Conservation (phyloP, 768 basidiomycete species). For the Coprinellus aureogranulatus region DNA sequence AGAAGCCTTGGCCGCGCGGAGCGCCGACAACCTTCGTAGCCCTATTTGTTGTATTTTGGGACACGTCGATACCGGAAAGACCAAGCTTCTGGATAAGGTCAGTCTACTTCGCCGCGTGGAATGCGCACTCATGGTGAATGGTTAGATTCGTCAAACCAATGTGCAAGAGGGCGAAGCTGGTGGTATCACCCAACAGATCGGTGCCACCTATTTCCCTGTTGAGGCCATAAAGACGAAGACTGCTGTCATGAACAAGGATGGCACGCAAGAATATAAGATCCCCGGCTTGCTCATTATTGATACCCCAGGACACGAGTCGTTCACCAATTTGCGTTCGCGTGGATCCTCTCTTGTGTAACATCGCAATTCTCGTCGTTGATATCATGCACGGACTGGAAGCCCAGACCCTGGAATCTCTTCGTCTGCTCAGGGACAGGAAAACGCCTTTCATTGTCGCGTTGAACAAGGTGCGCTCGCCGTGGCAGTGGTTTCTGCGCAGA, state of each 20-base stretch:
- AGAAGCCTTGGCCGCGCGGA: conserved; percentile 81
- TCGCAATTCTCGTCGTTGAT: conserved; percentile 97
- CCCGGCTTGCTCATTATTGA: conserved; percentile 96
- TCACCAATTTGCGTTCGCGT: conserved; percentile 92
- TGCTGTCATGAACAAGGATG: conserved; percentile 87
- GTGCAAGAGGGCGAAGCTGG: conserved; percentile 99
- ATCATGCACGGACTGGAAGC: conserved; percentile 99
- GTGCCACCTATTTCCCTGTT: conserved; percentile 98
- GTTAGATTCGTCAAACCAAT: conserved; percentile 96
- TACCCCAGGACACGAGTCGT: conserved; percentile 98
- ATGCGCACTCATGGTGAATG: background rate
- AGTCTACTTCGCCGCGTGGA: conserved; percentile 14
- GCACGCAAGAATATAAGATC: conserved; percentile 88
- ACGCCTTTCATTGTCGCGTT: conserved; percentile 98
- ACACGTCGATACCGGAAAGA: conserved; percentile 99
- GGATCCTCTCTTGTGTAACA: conserved; percentile 98
- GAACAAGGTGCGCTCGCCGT: conserved; percentile 67
- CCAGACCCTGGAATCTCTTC: conserved; percentile 96
- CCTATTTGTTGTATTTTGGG: conserved; percentile 99
- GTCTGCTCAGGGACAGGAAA: conserved; percentile 86
- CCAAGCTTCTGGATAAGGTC: conserved; percentile 95
- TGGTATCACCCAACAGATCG: conserved; percentile 99
- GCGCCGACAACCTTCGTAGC: conserved; percentile 86
- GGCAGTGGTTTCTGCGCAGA: background rate
- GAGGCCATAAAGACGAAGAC: conserved; percentile 94